phyloP scores from a whole-genome alignment of 208 protist genomes.

The Trypanosoma brucei region DNA sequence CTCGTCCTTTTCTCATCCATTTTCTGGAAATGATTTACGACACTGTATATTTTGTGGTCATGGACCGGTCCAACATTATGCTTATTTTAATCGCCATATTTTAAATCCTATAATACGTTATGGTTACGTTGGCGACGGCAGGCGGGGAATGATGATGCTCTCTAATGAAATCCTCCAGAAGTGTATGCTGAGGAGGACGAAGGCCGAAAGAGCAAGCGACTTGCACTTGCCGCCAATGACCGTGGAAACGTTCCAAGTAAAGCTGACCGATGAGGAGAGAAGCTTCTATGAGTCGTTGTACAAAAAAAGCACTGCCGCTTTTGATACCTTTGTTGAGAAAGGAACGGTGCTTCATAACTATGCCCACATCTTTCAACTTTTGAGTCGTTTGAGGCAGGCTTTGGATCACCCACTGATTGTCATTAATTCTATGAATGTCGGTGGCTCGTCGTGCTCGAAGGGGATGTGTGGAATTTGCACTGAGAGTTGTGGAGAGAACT shows the following conservation, averaged over 20 bases:
- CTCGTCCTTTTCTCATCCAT: conserved; percentile 84
- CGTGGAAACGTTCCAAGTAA: conserved; percentile 48
- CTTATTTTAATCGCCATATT: conserved; percentile 91
- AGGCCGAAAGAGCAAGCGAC: conserved; percentile 78
- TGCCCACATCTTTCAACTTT: conserved; percentile 92
- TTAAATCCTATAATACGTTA: conserved; percentile 94
- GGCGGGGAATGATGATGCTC: conserved; percentile 82
- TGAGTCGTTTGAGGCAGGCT: conserved; percentile 89
- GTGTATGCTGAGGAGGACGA: conserved; percentile 90
- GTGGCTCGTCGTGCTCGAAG: conserved; percentile 48
- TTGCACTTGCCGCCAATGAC: conserved; percentile 71
- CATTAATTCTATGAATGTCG: conserved; percentile 66
- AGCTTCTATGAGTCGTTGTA: conserved; percentile 92
- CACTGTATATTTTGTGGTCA: conserved; percentile 90
- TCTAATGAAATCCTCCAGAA: conserved; percentile 85
- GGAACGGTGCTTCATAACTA: conserved; percentile 93
- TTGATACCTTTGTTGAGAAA: conserved; percentile 89
- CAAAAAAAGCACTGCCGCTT: conserved; percentile 86
- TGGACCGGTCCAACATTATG: conserved; percentile 89
- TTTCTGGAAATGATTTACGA: conserved; percentile 65
- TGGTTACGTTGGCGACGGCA: conserved; percentile 90
- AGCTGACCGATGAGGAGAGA: conserved; percentile 72
- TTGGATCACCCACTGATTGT: conserved; percentile 89
- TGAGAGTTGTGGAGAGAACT: conserved; percentile 53
- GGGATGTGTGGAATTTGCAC: conserved; percentile 83